These are phyloP conservation scores for Cardamine occulta DNA, from an alignment of 345 rosid genomes.

Conservation along the genomic window DNA sequence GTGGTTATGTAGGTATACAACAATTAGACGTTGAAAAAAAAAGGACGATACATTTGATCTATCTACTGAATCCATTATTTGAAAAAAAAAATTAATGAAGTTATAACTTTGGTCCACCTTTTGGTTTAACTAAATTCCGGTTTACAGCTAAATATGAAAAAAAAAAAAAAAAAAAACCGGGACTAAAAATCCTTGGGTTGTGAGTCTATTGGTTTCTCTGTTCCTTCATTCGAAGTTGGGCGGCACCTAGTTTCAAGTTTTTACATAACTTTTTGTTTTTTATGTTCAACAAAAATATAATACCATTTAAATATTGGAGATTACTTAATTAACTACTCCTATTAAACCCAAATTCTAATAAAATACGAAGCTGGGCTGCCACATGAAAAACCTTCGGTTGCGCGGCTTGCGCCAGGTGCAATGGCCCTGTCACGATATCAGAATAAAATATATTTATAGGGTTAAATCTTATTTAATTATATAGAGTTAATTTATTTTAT, in stretches of 20 bases:
- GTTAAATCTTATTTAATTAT: neutral
- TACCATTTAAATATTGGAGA: neutral
- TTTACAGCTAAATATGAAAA: constrained; percentile 31
- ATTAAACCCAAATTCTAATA: constrained; percentile 7
- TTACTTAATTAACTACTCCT: neutral
- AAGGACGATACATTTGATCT: neutral
- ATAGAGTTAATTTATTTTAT: neutral
- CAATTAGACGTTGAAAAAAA: too few species aligned
- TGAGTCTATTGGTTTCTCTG: constrained; percentile 22
- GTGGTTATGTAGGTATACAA: too few species aligned
- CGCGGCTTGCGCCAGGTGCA: constrained; percentile 40
- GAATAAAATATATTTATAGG: neutral
- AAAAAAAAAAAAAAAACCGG: neutral
- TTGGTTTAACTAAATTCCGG: constrained; percentile 34
- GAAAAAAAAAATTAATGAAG: neutral
- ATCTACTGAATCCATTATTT: constrained; percentile 8
- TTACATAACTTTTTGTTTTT: neutral
- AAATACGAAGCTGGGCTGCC: constrained; percentile 28
- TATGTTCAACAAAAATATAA: neutral
- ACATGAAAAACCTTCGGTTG: constrained; percentile 33
- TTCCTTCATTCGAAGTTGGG: constrained; percentile 42
- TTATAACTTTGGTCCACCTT: constrained; percentile 35
- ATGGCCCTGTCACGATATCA: constrained; percentile 31
- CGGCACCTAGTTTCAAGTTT: constrained; percentile 37
- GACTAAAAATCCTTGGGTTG: constrained; percentile 32